These are phyloP conservation scores for Yamadazyma scolyti DNA, from an alignment of 805 yeast species.

Conservation along the genomic window DNA sequence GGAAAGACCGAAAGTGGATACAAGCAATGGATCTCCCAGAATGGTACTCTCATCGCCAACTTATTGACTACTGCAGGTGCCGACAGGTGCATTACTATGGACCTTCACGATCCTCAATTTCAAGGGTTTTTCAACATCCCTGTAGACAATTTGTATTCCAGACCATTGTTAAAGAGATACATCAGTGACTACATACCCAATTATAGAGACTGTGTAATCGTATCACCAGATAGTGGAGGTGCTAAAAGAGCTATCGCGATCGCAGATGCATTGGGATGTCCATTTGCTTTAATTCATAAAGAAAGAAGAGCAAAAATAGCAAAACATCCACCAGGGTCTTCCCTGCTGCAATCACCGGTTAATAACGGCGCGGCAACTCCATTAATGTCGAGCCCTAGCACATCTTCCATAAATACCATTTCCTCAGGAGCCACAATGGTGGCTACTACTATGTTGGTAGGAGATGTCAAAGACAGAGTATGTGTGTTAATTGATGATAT, in stretches of 20 bases:
- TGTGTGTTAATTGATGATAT: slow-evolving; percentile 93
- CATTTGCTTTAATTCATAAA: slow-evolving; percentile 93
- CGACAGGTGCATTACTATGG: slow-evolving; percentile 96
- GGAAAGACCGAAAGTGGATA: slow-evolving; percentile 61
- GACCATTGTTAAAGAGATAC: slow-evolving; percentile 83
- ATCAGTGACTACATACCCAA: slow-evolving; percentile 75
- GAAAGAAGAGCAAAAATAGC: slow-evolving; percentile 63
- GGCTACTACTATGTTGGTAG: slow-evolving; percentile 93
- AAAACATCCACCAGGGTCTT: slow-evolving; percentile 23
- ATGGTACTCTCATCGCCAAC: slow-evolving; percentile 89
- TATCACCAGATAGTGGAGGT: slow-evolving; percentile 99
- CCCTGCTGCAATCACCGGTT: slow-evolving; percentile 1
- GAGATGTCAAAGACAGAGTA: slow-evolving; percentile 81
- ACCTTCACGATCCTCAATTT: slow-evolving; percentile 94
- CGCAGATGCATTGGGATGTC: slow-evolving; percentile 84
- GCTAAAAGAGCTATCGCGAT: slow-evolving; percentile 94
- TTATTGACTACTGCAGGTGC: slow-evolving; percentile 90
- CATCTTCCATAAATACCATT: slow-evolving; percentile 15
- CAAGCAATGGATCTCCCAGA: slow-evolving; percentile 93
- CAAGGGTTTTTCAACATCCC: slow-evolving; percentile 97
- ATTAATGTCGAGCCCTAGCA: slow-evolving; percentile 14
- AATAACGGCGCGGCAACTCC: slow-evolving; percentile 5
- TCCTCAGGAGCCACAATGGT: slow-evolving; percentile 28
- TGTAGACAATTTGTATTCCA: slow-evolving; percentile 88
- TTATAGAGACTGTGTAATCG: slow-evolving; percentile 80